These are phyloP conservation scores for Prototheca stagnorum DNA, from an alignment of 163 green algal genomes.

Conservation along the genomic window DNA sequence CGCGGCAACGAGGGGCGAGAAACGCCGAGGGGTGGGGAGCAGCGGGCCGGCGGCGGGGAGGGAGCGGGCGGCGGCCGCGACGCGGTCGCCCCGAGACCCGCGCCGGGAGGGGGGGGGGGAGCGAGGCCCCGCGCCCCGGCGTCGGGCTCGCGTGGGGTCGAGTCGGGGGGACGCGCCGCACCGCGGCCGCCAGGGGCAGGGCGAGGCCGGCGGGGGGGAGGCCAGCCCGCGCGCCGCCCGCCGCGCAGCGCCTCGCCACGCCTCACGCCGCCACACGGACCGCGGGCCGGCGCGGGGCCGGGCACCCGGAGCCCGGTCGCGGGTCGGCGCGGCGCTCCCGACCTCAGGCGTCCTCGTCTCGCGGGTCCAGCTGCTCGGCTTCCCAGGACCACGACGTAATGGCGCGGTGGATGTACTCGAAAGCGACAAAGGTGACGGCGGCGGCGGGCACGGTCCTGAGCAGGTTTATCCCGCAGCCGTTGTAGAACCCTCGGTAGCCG, in stretches of 20 bases:
- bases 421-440: conserved; percentile 91
- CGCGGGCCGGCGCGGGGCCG: not conserved
- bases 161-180: too few species aligned
- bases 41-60: too few species aligned
- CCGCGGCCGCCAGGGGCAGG: too few species aligned
- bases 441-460: conserved; percentile 83
- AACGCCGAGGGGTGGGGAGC: too few species aligned
- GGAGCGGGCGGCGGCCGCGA: too few species aligned
- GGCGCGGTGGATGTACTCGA: conserved; percentile 73
- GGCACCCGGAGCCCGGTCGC: not conserved
- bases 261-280: not conserved
- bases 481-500: conserved; percentile 65
- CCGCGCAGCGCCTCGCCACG: not conserved
- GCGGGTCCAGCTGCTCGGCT: not conserved
- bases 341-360: not conserved
- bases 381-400: conserved; percentile 22
- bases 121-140: too few species aligned
- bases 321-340: not conserved
- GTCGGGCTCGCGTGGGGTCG: too few species aligned
- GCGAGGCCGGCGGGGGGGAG: not conserved
- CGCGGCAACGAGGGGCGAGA: too few species aligned
- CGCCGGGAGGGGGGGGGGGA: too few species aligned
- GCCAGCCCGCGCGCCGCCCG: not conserved
- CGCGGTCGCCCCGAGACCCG: too few species aligned
- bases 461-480: conserved; percentile 80